A percentile compares a stretch with the other conserved stretches of the same genome.
These are phyloP conservation scores for Candida nemodendra DNA, from an alignment of 805 yeast genomes.

Conservation along the genomic window DNA sequence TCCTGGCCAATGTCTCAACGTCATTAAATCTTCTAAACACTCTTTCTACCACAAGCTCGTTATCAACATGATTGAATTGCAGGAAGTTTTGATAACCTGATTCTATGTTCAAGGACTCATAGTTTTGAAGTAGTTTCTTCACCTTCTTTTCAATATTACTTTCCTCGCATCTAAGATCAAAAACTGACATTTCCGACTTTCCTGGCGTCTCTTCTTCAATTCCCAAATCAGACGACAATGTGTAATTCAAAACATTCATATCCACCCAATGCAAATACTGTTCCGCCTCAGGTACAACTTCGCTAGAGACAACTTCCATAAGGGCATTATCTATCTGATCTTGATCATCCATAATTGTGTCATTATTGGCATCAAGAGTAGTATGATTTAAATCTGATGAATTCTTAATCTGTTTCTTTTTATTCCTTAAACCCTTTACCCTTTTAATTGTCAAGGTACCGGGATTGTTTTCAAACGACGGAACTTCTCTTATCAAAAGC, in stretches of 20 bases:
- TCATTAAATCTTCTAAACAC: constrained; percentile 79
- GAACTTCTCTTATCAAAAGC: constrained; percentile 48
- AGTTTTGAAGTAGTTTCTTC: constrained; percentile 15
- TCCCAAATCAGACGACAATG: constrained; percentile 25
- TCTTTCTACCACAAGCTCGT: constrained; percentile 27
- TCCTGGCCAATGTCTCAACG: constrained; percentile 86
- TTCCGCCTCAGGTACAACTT: constrained; percentile 36
- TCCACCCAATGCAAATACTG: constrained; percentile 49
- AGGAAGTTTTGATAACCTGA: constrained; percentile 36
- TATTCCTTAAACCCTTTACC: constrained; percentile 73
- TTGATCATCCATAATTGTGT: constrained; percentile 24
- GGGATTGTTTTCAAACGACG: constrained; percentile 27
- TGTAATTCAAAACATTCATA: constrained; percentile 29
- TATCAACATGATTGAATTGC: constrained; percentile 24
- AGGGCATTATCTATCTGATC: constrained; percentile 35
- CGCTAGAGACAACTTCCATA: constrained; percentile 38
- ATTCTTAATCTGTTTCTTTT: constrained; percentile 31
- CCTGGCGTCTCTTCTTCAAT: constrained; percentile 21
- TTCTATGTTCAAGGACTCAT: constrained; percentile 22
- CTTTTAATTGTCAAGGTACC: constrained; percentile 56
- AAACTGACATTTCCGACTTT: constrained; percentile 10
- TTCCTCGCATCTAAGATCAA: constrained; percentile 19
- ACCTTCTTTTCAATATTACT: constrained; percentile 23
- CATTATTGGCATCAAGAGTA: constrained; percentile 26
- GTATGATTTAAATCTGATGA: constrained; percentile 15